phyloP scores from a whole-genome alignment of 1,284 basidiomycete genomes.

The Macrocybe sp. region DNA sequence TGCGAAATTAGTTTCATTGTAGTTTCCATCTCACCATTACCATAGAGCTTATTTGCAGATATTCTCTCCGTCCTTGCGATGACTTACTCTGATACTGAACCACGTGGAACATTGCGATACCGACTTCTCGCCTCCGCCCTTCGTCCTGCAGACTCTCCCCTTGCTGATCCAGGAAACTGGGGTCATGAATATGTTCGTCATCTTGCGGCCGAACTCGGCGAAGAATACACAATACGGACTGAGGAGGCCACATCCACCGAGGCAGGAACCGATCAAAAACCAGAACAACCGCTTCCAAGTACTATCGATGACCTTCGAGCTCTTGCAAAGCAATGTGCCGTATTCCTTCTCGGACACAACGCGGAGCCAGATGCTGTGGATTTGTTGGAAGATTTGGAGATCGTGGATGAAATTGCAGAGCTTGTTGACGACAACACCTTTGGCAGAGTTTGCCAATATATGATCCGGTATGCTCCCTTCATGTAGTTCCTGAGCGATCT shows the following conservation, averaged over 20 bases:
- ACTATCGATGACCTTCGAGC: constrained; percentile 70
- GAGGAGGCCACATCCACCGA: constrained; percentile 31
- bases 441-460: constrained; percentile 93
- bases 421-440: constrained; percentile 89
- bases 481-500: not conserved
- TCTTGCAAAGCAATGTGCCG: constrained; percentile 85
- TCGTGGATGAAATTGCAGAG: constrained; percentile 73
- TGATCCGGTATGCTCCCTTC: constrained; percentile 72
- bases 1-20: not conserved
- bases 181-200: constrained; percentile 99
- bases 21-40: constrained; percentile 8
- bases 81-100: constrained; percentile 98
- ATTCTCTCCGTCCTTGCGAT: constrained; percentile 99
- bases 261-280: constrained; percentile 17
- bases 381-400: constrained; percentile 91
- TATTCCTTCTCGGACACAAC: constrained; percentile 91
- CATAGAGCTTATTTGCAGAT: constrained; percentile 91
- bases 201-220: constrained; percentile 93
- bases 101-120: constrained; percentile 91
- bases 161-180: constrained; percentile 92
- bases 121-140: constrained; percentile 78
- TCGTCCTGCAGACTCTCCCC: constrained; percentile 54
- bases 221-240: constrained; percentile 73
- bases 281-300: constrained; percentile 36
- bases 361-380: constrained; percentile 99